These are phyloP conservation scores for Basidiobolus meristosporus DNA, from an alignment of 371 early-diverging fungal species.

Conservation along the genomic window DNA sequence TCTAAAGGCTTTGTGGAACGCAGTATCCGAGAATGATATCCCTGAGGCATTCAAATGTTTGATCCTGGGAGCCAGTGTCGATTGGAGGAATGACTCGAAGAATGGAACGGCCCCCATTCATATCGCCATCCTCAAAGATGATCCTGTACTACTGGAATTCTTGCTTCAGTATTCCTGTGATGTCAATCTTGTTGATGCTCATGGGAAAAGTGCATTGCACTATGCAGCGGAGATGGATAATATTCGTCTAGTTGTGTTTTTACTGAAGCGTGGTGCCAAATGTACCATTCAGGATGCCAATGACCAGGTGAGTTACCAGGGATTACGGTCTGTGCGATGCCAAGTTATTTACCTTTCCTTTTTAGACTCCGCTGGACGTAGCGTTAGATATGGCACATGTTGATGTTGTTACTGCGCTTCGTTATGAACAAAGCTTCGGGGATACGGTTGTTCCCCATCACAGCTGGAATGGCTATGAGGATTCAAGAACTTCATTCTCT, in stretches of 20 bases:
- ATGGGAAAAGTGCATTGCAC: constrained; percentile 61
- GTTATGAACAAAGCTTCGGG: no score
- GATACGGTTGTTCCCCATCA: no score
- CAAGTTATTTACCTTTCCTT: neutral
- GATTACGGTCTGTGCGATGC: neutral
- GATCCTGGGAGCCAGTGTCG: constrained; percentile 52
- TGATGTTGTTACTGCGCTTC: constrained; percentile 2
- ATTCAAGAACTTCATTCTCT: no score
- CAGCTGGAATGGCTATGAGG: no score
- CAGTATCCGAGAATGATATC: constrained; percentile 29
- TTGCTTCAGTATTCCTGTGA: constrained; percentile 46
- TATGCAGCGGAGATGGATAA: no score
- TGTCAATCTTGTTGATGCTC: constrained; percentile 29
- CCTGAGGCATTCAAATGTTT: constrained; percentile 30
- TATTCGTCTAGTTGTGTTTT: constrained; percentile 1
- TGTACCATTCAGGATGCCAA: neutral
- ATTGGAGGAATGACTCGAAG: constrained; percentile 30
- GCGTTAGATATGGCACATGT: constrained; percentile 1
- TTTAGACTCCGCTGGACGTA: constrained; percentile 1
- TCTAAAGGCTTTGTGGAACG: constrained; percentile 33
- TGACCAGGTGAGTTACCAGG: neutral
- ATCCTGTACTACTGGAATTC: constrained; percentile 42
- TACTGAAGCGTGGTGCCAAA: constrained; percentile 1
- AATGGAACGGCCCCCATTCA: constrained; percentile 34
- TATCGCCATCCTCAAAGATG: constrained; percentile 26